These are phyloP conservation scores for Bonia amplexicaulis DNA, from an alignment of 176 grass and related monocot genomes.

Conservation along the genomic window DNA sequence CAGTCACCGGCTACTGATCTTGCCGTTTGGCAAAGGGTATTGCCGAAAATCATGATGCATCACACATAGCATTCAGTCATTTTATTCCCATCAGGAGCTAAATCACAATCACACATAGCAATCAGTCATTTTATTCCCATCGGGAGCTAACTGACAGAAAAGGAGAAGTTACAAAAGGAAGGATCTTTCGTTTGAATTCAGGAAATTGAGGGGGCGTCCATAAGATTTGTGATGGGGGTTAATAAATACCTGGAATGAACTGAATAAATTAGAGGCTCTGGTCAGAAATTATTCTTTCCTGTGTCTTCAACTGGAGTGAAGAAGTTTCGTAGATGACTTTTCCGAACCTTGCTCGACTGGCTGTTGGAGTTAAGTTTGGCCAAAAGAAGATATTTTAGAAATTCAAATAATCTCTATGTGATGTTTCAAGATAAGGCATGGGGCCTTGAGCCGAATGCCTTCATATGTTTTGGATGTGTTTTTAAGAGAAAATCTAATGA, in stretches of 20 bases:
- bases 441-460: not conserved
- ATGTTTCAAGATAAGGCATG: not conserved
- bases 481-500: not conserved
- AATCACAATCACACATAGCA: not conserved
- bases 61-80: not conserved
- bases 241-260: not conserved
- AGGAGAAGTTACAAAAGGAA: not conserved
- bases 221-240: not conserved
- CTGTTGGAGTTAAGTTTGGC: not conserved
- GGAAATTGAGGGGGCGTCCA: not conserved
- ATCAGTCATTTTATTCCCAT: not conserved
- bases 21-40: not conserved
- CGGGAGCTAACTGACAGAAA: not conserved
- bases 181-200: not conserved
- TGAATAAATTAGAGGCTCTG: not conserved
- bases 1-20: not conserved
- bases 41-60: not conserved
- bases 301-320: not conserved
- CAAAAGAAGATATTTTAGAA: not conserved
- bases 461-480: conserved; percentile 4
- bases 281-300: not conserved
- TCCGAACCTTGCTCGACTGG: not conserved
- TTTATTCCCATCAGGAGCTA: not conserved
- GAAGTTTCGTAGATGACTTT: not conserved
- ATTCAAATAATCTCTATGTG: not conserved